A percentile compares a stretch with the other conserved stretches of the same genome.
phyloP scores from a whole-genome alignment of 2,329 filamentous ascomycete genomes.

The Exophiala oligosperma region DNA sequence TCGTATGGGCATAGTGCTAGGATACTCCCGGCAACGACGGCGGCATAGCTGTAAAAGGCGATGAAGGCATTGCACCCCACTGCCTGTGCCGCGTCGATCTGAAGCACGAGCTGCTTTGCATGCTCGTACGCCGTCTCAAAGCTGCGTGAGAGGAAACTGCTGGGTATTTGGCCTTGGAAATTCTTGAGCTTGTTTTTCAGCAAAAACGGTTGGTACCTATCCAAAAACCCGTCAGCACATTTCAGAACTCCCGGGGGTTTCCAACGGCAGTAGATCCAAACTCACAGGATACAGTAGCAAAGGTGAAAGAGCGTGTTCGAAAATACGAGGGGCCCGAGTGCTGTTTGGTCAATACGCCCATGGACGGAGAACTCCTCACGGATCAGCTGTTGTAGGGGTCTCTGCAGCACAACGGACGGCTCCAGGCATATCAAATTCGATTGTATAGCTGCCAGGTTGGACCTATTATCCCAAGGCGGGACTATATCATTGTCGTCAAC shows the following conservation, averaged over 20 bases:
- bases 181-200: not conserved
- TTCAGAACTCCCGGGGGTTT: not conserved
- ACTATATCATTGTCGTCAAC: not conserved
- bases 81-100: not conserved
- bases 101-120: not conserved
- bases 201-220: not conserved
- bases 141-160: not conserved
- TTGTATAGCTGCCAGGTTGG: not conserved
- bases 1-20: not conserved
- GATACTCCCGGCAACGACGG: not conserved
- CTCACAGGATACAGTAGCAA: not conserved
- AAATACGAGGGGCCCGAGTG: not conserved
- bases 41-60: conserved; percentile 3
- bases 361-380: not conserved
- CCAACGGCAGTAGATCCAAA: not conserved
- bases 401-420: not conserved
- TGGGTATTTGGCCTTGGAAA: not conserved
- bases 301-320: conserved; percentile 1
- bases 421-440: conserved; percentile 3
- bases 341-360: not conserved
- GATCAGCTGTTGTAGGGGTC: not conserved
- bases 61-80: not conserved
- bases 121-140: not conserved
- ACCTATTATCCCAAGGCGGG: conserved; percentile 1
- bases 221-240: not conserved